phyloP scores from a whole-genome alignment of 768 basidiomycete genomes.

The Xanthoconium purpureum region DNA sequence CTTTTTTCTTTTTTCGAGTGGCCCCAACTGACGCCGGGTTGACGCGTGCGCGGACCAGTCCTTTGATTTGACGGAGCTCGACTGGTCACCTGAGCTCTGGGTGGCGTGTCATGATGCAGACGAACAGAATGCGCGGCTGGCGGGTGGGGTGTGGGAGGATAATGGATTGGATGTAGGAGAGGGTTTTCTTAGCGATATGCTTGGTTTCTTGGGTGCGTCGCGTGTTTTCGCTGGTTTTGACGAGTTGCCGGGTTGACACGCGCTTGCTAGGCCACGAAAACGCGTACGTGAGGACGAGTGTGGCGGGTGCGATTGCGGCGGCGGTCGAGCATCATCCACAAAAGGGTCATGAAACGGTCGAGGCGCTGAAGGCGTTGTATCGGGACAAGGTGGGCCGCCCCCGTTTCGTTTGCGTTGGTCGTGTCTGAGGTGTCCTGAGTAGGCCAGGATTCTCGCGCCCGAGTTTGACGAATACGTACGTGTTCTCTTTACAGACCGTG shows the following conservation, averaged over 20 bases:
- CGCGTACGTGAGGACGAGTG: constrained; percentile 71
- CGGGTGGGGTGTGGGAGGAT: constrained; percentile 87
- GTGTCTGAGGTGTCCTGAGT: neutral
- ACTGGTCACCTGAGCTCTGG: constrained; percentile 89
- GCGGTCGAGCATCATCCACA: constrained; percentile 73
- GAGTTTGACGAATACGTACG: constrained; percentile 91
- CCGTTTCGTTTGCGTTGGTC: neutral
- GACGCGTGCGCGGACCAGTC: constrained; percentile 46
- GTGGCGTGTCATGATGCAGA: constrained; percentile 86
- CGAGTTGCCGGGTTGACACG: no score
- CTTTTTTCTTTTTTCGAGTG: neutral
- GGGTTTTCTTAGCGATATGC: constrained; percentile 48
- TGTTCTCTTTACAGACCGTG: neutral
- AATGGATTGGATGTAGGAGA: constrained; percentile 90
- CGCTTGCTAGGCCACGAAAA: constrained; percentile 64
- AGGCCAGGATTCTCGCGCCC: constrained; percentile 85
- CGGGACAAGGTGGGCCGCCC: constrained; percentile 63
- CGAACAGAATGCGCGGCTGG: constrained; percentile 84
- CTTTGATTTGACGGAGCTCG: constrained; percentile 90
- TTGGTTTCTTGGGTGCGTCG: constrained; percentile 63
- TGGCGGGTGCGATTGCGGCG: constrained; percentile 71
- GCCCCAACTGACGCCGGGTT: no score
- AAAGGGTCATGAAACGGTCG: constrained; percentile 44
- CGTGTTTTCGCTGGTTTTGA: neutral
- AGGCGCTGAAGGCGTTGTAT: constrained; percentile 66